Base-by-base conservation (phyloP, 306 rosid genomes). In the Vicia sativa region DNA sequence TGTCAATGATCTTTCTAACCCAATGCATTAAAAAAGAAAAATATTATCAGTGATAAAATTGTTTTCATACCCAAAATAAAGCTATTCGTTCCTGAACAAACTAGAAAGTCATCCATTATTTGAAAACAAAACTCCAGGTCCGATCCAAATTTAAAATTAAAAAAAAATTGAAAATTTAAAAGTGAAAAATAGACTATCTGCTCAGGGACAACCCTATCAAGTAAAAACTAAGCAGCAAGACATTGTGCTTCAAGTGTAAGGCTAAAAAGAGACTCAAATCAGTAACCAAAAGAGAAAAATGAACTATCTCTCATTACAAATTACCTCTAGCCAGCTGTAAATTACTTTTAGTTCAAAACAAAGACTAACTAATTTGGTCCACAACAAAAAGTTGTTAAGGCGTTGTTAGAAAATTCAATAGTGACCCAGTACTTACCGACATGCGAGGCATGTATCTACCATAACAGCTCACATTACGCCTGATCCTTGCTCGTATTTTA, bases 391-490 rank as follows among this genome's bases (percentile, higher is more conserved):
- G 37, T 37, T 37, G 42, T 48, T 16, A 43, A 13, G 28, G 37
- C 34, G 25, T 66, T 53, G 67, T 38, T 7, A 52, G 59, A 39
- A 65, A 71, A 52, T 71, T 48, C 43, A 34, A 53, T 19, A 73
- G 52, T 46, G 52, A 48, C 48, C 38, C 18, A 48, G 54, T 53
- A 83, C 96, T 86, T 79, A 93, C 98, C 65, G 88, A 85, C 93
- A 88, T 84, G 67, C 96, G 96, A 46, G 98, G 98, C 95, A 93
- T 90, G 87, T 78, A 88, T 83, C 93, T 86, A 39, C 98, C 98
- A 77, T 93, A 93, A 82, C 98, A 93, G 85, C 98, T 93, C 78
- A 93, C 98, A 44, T 90, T 93, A 82, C 98, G 98, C 85, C 70
- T 90, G 70, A 88, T 88, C 88, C 98, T 88, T 34, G 96, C 96